Evolutionary conservation across 208 protist genomes (phyloP), one percentile per base, ranked within the genome.

Genomic region (Crithidia mellificae): DNA sequence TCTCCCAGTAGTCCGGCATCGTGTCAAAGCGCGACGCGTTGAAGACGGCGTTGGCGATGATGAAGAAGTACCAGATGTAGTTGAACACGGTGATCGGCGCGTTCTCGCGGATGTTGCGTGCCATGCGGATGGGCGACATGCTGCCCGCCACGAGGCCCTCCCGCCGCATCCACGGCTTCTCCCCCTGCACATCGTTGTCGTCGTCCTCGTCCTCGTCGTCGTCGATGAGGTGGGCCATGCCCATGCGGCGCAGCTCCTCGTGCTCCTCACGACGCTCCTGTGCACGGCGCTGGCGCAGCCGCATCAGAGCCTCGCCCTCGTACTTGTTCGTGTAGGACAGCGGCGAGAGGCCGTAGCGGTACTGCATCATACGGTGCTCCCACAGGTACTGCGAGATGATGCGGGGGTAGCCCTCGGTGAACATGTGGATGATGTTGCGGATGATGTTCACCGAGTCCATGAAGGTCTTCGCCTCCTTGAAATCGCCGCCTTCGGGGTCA

Each of bases 341-440:
- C 34, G 91, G 88, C 17, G 64, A 66, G 55, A 93, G 81, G 36
- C 87, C 85, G 79, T 91, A 92, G 52, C 79, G 78, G 47, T 78
- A 73, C 75, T 87, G 81, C 87, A 93, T 87, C 41, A 77, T 59
- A 32, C 69, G 69, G 66, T 94, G 84, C 77, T 96, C 85, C 85
- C 87, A 93, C n/a, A 96, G 75, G 79, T 96, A 96, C 66, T 88
- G 87, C 34, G 88, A 84, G 50, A 96, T 67, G 78, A 96, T 91
- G 61, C 88, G 88, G 19, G 91, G 91, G 59, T 94, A 96, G 56
- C 88, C 91, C 64, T 94, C 87, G 34, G 85, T 92, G 81, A 91
- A 91, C 88, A 96, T 96, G 78, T 96, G 91, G n/a, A 88, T 54
- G 14, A 96, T 94, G 74, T 94, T 94, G 41, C 87, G 85, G 19